Evolutionary conservation across 2,329 filamentous ascomycete genomes (phyloP).

Genomic region (Neopestalotiopsis sp.): DNA sequence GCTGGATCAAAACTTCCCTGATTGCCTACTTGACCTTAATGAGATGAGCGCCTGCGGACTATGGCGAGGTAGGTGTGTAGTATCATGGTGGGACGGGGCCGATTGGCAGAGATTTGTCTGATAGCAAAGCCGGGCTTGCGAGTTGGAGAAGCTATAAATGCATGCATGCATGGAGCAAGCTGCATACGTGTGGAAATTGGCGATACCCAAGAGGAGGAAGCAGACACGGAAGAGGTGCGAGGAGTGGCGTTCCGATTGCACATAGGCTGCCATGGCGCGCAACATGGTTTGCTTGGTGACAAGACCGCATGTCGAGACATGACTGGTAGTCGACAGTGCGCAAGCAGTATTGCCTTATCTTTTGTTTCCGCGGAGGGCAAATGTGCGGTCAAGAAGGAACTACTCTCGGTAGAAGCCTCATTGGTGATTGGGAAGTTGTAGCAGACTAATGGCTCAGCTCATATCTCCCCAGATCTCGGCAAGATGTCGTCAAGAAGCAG

Average conservation of each 20-base stretch:
- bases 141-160: slow-evolving; percentile 4
- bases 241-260: neutral
- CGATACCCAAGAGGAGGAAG: neutral
- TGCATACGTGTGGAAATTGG: slow-evolving; percentile 8
- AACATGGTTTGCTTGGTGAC: neutral
- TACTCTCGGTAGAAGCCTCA: neutral
- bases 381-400: neutral
- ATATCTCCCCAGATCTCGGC: neutral
- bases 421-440: neutral
- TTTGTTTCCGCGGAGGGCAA: neutral
- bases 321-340: neutral
- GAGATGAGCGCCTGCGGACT: neutral
- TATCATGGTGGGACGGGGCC: slow-evolving; percentile 7
- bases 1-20: neutral
- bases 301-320: neutral
- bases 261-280: neutral
- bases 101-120: slow-evolving; percentile 10
- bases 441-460: neutral
- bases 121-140: slow-evolving; percentile 6
- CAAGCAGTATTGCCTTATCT: neutral
- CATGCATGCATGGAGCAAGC: slow-evolving; percentile 4
- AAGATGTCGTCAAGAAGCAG: neutral
- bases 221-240: neutral
- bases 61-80: slow-evolving; percentile 1
- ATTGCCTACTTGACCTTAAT: neutral